Conservation (phyloP, 1,284 basidiomycete species). For the Papiliotrema nemorosa region DNA sequence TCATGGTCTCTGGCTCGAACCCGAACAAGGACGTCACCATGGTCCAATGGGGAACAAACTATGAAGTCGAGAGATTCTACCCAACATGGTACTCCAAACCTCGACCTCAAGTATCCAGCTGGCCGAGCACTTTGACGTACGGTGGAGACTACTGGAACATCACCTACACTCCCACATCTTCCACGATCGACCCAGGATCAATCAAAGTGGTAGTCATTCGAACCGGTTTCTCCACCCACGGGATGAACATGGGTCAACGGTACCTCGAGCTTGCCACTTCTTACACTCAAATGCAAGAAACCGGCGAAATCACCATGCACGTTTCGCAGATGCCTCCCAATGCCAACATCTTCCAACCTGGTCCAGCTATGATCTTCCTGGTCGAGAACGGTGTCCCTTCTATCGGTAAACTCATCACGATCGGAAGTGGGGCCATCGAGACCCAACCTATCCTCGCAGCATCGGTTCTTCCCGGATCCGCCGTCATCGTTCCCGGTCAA, state of each 20-base stretch:
- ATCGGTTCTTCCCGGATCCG: conserved; percentile 55
- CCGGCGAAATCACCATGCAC: conserved; percentile 70
- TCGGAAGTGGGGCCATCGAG: conserved; percentile 73
- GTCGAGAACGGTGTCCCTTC: conserved; percentile 79
- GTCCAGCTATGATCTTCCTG: conserved; percentile 76
- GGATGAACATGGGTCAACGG: conserved; percentile 61
- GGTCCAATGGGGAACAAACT: conserved; percentile 41
- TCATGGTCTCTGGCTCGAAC: conserved; percentile 71
- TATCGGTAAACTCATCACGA: conserved; percentile 65
- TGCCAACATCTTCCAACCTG: conserved; percentile 78
- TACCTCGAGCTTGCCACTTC: conserved; percentile 68
- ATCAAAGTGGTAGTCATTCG: conserved; percentile 78
- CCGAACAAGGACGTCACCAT: conserved; percentile 73
- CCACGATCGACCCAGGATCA: conserved; percentile 54
- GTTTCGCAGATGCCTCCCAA: conserved; percentile 78
- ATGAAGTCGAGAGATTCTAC: conserved; percentile 49
- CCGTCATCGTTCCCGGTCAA: conserved; percentile 17
- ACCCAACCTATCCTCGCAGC: conserved; percentile 58
- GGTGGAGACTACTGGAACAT: conserved; percentile 82
- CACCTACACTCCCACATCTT: conserved; percentile 57
- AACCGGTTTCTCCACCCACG: conserved; percentile 90
- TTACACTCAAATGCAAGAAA: conserved; percentile 71
- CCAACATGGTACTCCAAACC: conserved; percentile 57
- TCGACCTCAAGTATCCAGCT: conserved; percentile 57
- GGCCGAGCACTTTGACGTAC: conserved; percentile 49